A percentile compares a stretch with the other conserved stretches of the same genome.
phyloP scores from a whole-genome alignment of 176 grass and related monocot species.

The Luzula sylvatica region DNA sequence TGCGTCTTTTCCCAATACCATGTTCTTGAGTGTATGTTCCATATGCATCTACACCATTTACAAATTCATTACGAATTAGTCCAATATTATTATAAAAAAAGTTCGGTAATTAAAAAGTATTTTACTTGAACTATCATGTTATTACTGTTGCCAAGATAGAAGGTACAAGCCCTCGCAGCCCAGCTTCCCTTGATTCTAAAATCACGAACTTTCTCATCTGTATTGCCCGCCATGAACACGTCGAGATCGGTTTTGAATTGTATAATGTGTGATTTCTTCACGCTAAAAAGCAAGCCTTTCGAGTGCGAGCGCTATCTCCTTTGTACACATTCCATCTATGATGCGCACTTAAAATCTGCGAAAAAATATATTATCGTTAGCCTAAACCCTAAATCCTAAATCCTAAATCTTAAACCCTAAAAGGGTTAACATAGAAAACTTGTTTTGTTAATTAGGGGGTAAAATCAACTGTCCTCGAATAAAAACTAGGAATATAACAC shows the following conservation, averaged over 20 bases:
- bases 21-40: constrained; percentile 2
- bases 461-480: too few relatives aligned
- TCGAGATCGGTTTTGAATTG: constrained; percentile 29
- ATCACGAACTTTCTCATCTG: constrained; percentile 15
- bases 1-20: constrained; percentile 13
- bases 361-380: too few relatives aligned
- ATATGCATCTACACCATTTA: constrained; percentile 9
- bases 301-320: constrained; percentile 31
- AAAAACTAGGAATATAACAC: too few relatives aligned
- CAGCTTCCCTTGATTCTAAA: constrained; percentile 43
- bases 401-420: too few relatives aligned
- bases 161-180: constrained; percentile 11
- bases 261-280: constrained; percentile 12
- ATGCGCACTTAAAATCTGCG: constrained; percentile 3
- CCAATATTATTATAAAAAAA: too few relatives aligned
- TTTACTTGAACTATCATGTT: constrained; percentile 22
- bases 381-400: too few relatives aligned
- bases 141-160: constrained; percentile 19
- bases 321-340: constrained; percentile 30
- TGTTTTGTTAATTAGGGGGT: too few relatives aligned
- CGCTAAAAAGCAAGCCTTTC: constrained; percentile 33
- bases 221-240: constrained; percentile 35
- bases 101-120: too few relatives aligned
- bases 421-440: too few relatives aligned
- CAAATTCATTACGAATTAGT: too few relatives aligned